These are phyloP conservation scores for Cordyceps cicadae DNA, from an alignment of 2,329 filamentous ascomycete genomes.

Conservation along the genomic window DNA sequence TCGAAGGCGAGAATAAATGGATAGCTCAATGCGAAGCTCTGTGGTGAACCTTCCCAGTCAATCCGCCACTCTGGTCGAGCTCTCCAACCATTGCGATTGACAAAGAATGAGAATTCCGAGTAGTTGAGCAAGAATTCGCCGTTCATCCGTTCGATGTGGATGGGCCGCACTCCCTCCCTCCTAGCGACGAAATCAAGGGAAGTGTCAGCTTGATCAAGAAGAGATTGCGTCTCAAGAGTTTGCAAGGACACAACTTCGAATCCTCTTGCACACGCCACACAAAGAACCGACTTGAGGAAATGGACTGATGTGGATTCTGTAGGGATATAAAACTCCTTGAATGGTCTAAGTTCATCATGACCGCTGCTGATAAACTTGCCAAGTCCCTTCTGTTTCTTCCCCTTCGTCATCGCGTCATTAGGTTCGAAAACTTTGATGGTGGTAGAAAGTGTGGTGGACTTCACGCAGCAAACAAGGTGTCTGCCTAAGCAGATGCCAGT, in stretches of 20 bases:
- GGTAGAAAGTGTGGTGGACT: conserved; percentile 83
- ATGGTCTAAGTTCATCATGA: conserved; percentile 90
- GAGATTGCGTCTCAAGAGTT: conserved; percentile 93
- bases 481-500: conserved; percentile 89
- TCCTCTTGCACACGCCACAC: conserved; percentile 87
- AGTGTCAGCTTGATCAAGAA: conserved; percentile 95
- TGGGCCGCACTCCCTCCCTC: conserved; percentile 87
- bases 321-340: conserved; percentile 98
- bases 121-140: conserved; percentile 98
- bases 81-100: conserved; percentile 96
- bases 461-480: conserved; percentile 93
- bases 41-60: conserved; percentile 90
- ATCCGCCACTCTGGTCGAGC: conserved; percentile 95
- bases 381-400: conserved; percentile 91
- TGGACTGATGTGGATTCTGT: conserved; percentile 98
- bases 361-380: conserved; percentile 90
- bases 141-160: conserved; percentile 94
- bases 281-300: conserved; percentile 93
- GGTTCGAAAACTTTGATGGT: conserved; percentile 99
- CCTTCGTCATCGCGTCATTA: conserved; percentile 86
- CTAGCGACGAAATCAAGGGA: conserved; percentile 94
- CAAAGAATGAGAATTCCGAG: conserved; percentile 97
- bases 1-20: conserved; percentile 98
- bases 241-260: conserved; percentile 97
- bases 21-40: conserved; percentile 87